Conservation (phyloP, 768 basidiomycete genomes). For the Boletus subcaerulescens region DNA sequence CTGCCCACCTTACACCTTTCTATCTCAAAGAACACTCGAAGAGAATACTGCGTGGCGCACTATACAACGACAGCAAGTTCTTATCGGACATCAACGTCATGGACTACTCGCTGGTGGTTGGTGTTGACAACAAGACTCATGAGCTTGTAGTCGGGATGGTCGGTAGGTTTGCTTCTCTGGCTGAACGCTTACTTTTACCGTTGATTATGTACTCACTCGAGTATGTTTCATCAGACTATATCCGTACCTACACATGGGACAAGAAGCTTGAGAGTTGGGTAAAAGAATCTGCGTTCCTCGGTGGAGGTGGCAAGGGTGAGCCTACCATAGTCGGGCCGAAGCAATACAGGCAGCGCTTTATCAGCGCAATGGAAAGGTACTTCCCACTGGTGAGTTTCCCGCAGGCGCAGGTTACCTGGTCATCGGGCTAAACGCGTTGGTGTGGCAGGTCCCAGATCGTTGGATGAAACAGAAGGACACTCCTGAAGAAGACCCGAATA, state of each 20-base stretch:
- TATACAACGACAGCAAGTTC: conserved; percentile 96
- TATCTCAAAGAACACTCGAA: conserved; percentile 97
- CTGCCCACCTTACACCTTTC: conserved; percentile 82
- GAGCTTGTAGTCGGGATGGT: conserved; percentile 97
- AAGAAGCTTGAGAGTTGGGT: conserved; percentile 99
- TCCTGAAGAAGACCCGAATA: conserved; percentile 68
- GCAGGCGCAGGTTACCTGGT: background rate
- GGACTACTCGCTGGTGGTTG: conserved; percentile 97
- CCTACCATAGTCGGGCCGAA: conserved; percentile 97
- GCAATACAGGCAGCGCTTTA: conserved; percentile 86
- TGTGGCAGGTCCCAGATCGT: conserved; percentile 71
- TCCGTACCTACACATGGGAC: conserved; percentile 97
- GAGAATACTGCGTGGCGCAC: conserved; percentile 82
- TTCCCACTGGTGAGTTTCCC: conserved; percentile 67
- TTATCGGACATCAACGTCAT: conserved; percentile 92
- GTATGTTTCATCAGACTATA: conserved; percentile 61
- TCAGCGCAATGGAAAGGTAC: conserved; percentile 87
- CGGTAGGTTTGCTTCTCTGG: conserved; percentile 50
- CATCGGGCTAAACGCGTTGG: background rate
- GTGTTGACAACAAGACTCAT: conserved; percentile 84
- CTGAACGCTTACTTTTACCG: background rate
- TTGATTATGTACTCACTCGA: conserved; percentile 4
- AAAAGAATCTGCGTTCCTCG: conserved; percentile 90
- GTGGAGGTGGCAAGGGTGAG: conserved; percentile 78
- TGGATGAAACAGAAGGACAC: conserved; percentile 87